Evolutionary conservation across 257 asterid genomes (phyloP), one percentile per base, ranked within the genome.

Genomic region (Penstemon davidsonii): DNA sequence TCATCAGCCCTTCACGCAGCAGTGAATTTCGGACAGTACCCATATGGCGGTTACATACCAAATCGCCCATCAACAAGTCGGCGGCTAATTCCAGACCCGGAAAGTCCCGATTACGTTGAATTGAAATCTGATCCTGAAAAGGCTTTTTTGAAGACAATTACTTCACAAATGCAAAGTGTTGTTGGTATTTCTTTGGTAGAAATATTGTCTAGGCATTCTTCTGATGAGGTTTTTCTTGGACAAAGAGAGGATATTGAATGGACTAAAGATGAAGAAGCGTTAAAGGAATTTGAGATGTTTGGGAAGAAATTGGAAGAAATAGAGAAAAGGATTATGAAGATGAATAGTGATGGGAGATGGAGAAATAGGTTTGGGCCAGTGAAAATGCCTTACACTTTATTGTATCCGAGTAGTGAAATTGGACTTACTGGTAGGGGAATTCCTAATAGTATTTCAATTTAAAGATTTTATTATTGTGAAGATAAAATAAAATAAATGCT

Each of bases 1-100:
- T 84, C 95, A 0, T 88, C 96, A 4, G 96, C 97, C 10, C 92
- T 88, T 55, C 96, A 91, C 5, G 95, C 97, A 8, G 87, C 95
- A 0, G 73, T 85, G 47, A 88, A 84, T 54, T 90, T 90, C 19
- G 92, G 95, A 18, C 92, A 82, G 73, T 88, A 78, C 76, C 85
- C 97, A 45, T 88, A 72, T 19, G 88, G 81, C 5, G 97, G 97
- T 25, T 85, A 82, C 65, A 70, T 78, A 25, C 95, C 84, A 2
- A 88, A 85, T 65, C 86, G 95, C 15, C 96, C 97, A 0, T 71
- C 91, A 12, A 62, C 79, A 4, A 88, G 95, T 74, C 84, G 92
- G 1, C 72, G 93, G 51, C 76, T 91, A 81, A 84, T 91, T 67
- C 95, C 96, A 0, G 81, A 85, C 36, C 72, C 68, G 0, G 85